Conservation (phyloP, 306 rosid species). For the Rubus idaeus region DNA sequence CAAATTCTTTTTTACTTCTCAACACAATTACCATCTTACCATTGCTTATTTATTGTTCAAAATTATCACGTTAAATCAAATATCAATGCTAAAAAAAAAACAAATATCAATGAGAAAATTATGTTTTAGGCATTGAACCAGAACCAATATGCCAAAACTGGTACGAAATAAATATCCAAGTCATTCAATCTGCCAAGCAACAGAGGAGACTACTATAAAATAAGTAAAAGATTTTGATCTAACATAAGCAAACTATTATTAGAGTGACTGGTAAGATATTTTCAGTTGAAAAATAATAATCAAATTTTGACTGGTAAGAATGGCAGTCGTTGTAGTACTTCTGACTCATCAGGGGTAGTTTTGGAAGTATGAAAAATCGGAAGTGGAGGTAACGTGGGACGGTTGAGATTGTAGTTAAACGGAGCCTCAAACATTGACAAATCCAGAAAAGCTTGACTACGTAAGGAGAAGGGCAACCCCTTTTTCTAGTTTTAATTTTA, state of each 20-base stretch:
- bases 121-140: neutral
- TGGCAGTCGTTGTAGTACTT: conserved; percentile 23
- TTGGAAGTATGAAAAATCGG: conserved; percentile 16
- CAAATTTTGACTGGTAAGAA: neutral
- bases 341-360: conserved; percentile 20
- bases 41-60: too few relatives aligned
- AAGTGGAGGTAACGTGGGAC: conserved; percentile 54
- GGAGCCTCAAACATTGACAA: conserved; percentile 83
- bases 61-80: too few relatives aligned
- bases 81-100: too few relatives aligned
- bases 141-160: too few relatives aligned
- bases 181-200: neutral
- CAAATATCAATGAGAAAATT: too few relatives aligned
- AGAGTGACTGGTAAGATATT: neutral
- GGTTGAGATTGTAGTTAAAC: conserved; percentile 55
- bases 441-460: conserved; percentile 43
- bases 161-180: neutral
- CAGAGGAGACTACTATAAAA: neutral
- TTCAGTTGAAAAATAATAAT: neutral
- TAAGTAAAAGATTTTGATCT: neutral
- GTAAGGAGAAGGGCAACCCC: conserved; percentile 60
- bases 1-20: too few relatives aligned
- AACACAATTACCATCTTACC: too few relatives aligned
- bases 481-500: neutral
- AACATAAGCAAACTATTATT: neutral